Base-by-base conservation (phyloP, 306 rosid genomes). In the Begonia loranthoides region DNA sequence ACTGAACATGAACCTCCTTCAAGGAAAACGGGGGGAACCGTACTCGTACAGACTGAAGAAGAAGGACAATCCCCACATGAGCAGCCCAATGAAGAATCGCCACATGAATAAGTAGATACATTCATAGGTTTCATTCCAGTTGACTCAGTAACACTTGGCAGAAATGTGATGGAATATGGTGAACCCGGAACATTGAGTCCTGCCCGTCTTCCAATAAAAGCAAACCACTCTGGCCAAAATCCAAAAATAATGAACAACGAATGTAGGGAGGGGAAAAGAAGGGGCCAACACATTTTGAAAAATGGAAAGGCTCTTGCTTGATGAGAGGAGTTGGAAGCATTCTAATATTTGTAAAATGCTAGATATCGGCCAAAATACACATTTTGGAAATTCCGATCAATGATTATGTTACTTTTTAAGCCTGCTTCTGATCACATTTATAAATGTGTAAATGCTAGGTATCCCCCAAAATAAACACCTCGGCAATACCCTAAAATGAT, bases 11-110 rank as follows among this genome's bases (percentile, higher is more conserved):
- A 74, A 71, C 73, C 74, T 52, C 22, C 59, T 61, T 73, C 70
- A 22, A 17, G 45, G 56, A 69, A 60, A 76, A 71, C 69, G 10
- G 88, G 63, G 61, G 82, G 59, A 58, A 68, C 79, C 55, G 90
- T 71, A 57, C 57, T 69, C 28, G 92, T 70, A 66, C 99, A 90
- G 61, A 70, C 82, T 36, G 88, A 73, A 52, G 99, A 72, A 45
- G 83, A 74, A 59, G 94, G 94, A 54, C 99, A 90, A 74, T 86
- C 99, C 54, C 99, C 95, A 62, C 99, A 90, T 59, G 99, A 90
- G 61, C 99, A 90, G 55, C 99, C 95, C 62, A 90, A 74, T 51
- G 95, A 90, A 65, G 65, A 61, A 71, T 90, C 99, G 66, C 85
- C 70, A 11, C 99, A 86, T 44, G 99, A 86, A 74, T 90, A 90